These are phyloP conservation scores for Ophiostoma piceae DNA, from an alignment of 2,329 filamentous ascomycete species.

Conservation along the genomic window DNA sequence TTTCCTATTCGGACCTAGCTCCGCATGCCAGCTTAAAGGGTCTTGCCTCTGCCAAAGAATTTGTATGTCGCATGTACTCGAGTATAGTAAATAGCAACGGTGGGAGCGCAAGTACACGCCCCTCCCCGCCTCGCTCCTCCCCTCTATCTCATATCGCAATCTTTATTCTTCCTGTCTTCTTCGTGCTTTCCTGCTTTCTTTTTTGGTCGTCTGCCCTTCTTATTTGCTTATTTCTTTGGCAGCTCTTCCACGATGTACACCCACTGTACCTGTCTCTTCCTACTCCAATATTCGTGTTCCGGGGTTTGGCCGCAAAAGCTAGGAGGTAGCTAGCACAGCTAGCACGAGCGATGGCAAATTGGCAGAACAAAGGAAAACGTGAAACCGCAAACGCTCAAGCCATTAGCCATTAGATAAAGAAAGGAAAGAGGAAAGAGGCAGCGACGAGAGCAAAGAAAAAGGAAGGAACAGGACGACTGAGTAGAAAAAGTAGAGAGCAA, in stretches of 20 bases:
- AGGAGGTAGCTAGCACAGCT: conserved; percentile 11
- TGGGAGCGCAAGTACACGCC: not conserved
- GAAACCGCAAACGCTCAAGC: not conserved
- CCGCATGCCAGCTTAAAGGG: conserved; percentile 11
- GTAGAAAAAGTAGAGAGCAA: not conserved
- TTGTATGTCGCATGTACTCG: not conserved
- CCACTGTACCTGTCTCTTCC: too few relatives aligned
- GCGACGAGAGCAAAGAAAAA: not conserved
- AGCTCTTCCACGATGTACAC: too few relatives aligned
- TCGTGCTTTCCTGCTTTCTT: not conserved
- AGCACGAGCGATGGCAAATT: not conserved
- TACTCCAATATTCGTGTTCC: not conserved
- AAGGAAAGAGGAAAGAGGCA: not conserved
- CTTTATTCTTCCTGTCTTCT: not conserved
- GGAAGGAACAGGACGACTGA: not conserved
- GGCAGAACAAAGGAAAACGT: conserved; percentile 1
- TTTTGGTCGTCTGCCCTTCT: not conserved
- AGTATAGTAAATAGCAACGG: not conserved
- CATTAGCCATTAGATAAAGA: not conserved
- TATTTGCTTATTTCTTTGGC: not conserved
- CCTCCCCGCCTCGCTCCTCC: conserved; percentile 12
- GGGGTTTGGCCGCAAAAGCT: conserved; percentile 13
- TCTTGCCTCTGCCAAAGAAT: not conserved
- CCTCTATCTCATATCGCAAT: not conserved
- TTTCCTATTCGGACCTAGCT: conserved; percentile 4